Conservation (phyloP, 805 yeast species). For the Ogataea nitratoaversa region DNA sequence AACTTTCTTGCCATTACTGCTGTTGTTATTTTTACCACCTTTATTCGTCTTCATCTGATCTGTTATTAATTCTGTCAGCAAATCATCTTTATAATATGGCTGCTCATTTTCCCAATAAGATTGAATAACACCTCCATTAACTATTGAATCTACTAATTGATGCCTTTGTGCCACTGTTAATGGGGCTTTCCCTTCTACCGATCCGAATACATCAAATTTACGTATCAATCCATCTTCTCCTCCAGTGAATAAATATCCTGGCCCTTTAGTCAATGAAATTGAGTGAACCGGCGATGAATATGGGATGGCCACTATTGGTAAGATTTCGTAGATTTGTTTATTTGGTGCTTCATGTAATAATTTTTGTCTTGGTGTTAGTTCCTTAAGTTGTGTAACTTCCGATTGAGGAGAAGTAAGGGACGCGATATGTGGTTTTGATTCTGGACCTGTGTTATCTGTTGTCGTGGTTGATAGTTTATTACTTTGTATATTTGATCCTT, state of each 20-base stretch:
- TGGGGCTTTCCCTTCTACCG: constrained; percentile 82
- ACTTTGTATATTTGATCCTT: constrained; percentile 15
- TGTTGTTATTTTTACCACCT: constrained; percentile 8
- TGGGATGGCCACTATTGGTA: constrained; percentile 86
- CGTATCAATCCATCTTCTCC: constrained; percentile 95
- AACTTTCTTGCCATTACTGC: constrained; percentile 21
- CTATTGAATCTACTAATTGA: constrained; percentile 78
- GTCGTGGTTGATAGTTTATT: not conserved
- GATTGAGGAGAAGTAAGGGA: too few species aligned
- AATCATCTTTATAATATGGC: constrained; percentile 52
- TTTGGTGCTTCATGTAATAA: constrained; percentile 41
- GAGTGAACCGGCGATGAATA: constrained; percentile 76
- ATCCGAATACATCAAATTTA: constrained; percentile 79
- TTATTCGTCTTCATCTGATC: constrained; percentile 16
- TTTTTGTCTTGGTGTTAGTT: constrained; percentile 12
- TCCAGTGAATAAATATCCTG: constrained; percentile 86
- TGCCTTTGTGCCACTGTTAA: constrained; percentile 90
- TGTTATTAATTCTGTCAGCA: constrained; percentile 18
- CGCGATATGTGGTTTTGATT: too few species aligned
- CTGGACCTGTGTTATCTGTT: constrained; percentile 2
- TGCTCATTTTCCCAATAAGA: constrained; percentile 97
- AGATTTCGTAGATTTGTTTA: constrained; percentile 61
- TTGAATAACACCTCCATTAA: constrained; percentile 75
- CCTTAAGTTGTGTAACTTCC: too few species aligned
- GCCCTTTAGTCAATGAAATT: constrained; percentile 70